Conservation (phyloP, 805 yeast genomes). For the Kodamaea neixiangensis region DNA sequence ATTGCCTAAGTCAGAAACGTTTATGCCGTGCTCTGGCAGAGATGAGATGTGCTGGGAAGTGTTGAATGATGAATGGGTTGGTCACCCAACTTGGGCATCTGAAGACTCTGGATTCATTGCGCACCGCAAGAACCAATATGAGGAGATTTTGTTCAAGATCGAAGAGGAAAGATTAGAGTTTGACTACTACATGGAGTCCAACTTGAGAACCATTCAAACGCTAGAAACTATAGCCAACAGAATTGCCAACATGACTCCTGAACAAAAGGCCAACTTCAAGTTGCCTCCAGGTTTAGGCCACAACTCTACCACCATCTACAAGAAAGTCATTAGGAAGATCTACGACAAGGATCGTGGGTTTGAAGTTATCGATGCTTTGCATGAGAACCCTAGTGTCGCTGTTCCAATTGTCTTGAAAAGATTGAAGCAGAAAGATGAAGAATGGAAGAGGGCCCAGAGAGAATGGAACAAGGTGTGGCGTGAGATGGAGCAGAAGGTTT, state of each 20-base stretch:
- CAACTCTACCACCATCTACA: slow-evolving; percentile 86
- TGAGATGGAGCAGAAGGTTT: slow-evolving; percentile 94
- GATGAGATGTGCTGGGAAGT: slow-evolving; percentile 99
- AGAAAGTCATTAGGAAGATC: slow-evolving; percentile 87
- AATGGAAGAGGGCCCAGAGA: slow-evolving; percentile 96
- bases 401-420: slow-evolving; percentile 92
- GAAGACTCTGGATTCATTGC: slow-evolving; percentile 99
- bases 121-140: slow-evolving; percentile 97
- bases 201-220: slow-evolving; percentile 91
- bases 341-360: slow-evolving; percentile 94
- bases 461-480: slow-evolving; percentile 99
- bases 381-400: slow-evolving; percentile 92
- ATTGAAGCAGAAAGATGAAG: slow-evolving; percentile 96
- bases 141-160: slow-evolving; percentile 92
- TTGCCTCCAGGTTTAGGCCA: slow-evolving; percentile 94
- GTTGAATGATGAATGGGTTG: slow-evolving; percentile 98
- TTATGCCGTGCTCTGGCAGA: slow-evolving; percentile 97
- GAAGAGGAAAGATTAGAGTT: slow-evolving; percentile 98
- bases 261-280: slow-evolving; percentile 82
- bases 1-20: slow-evolving; percentile 90
- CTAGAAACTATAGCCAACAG: slow-evolving; percentile 93
- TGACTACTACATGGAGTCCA: slow-evolving; percentile 94
- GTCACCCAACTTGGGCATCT: slow-evolving; percentile 99
- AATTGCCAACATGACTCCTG: slow-evolving; percentile 88
- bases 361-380: slow-evolving; percentile 94